Conservation (phyloP, 495 filamentous ascomycete species). For the Emericellopsis terricola region DNA sequence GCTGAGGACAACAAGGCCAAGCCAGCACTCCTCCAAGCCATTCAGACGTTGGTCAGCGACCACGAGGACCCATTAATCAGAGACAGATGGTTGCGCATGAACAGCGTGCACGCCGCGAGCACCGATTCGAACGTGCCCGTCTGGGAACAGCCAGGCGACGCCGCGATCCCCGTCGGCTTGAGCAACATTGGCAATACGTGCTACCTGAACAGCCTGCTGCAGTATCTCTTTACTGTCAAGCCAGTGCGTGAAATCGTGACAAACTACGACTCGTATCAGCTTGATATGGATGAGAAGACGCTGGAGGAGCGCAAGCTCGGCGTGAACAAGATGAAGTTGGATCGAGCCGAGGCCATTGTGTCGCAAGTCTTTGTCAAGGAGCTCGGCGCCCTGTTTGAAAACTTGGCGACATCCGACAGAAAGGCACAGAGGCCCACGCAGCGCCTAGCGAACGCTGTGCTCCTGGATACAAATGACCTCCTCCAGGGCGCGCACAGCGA, state of each 20-base stretch:
- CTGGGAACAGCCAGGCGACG: no score
- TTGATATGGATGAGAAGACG: constrained; percentile 40
- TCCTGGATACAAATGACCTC: not conserved
- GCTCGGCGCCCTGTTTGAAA: constrained; percentile 51
- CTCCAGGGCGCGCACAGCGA: constrained; percentile 18
- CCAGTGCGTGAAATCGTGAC: constrained; percentile 68
- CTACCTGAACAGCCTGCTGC: constrained; percentile 90
- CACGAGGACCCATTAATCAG: no score
- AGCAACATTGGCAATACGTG: constrained; percentile 94
- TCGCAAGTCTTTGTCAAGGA: constrained; percentile 26
- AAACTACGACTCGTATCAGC: constrained; percentile 43
- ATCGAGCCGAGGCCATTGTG: constrained; percentile 22
- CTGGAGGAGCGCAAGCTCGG: constrained; percentile 49
- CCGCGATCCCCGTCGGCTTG: constrained; percentile 60
- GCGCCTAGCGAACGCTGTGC: constrained; percentile 67
- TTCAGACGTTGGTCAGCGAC: no score
- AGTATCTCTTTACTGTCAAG: constrained; percentile 84
- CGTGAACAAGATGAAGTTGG: constrained; percentile 13
- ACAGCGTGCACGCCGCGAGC: no score
- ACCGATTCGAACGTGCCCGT: no score
- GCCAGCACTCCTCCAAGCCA: not conserved
- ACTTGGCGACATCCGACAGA: constrained; percentile 41
- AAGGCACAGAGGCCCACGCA: constrained; percentile 46
- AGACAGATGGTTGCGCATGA: no score
- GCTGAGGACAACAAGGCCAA: no score